Evolutionary conservation across 208 protist species (phyloP), one percentile per base, ranked within the genome.

Genomic region (Leptomonas seymouri): DNA sequence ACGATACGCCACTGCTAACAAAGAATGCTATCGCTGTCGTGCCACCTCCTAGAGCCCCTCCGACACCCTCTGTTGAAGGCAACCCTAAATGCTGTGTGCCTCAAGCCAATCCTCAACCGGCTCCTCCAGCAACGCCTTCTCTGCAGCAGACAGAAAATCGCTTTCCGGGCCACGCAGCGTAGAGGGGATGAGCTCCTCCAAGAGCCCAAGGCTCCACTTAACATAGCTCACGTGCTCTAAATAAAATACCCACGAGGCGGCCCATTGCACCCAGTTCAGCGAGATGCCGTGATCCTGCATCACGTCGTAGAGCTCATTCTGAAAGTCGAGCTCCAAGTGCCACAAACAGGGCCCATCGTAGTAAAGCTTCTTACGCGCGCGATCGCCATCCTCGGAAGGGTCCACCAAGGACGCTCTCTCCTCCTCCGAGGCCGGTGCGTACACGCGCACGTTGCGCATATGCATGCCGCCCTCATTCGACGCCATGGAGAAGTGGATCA

Each of bases 371-470:
- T 81, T 76, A 6, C 88, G 85, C 55, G 78, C 74, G 66, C 72
- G 78, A 39, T 68, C 70, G 11, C 81, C 85, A 50, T 93, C 81
- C 46, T 84, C 81, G 20, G 79, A 84, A 0, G 65, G 74, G 28
- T 75, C 74, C 12, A 86, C 7, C 21, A 89, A 28, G 28, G 61
- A 45, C 23, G 46, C 48, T 14, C 49, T 57, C 60, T 80, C 57
- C 53, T 63, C 71, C n/a, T 50, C 16, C 8, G 68, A 55, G 41
- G 18, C 44, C 12, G 51, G 56, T 25, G 56, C 76, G 75, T 96
- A 96, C 41, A 82, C 84, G n/a, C 90, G 87, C 20, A 92, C 83
- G 78, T 96, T 96, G 49, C 87, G 85, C 83, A 93, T 91, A 80
- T 96, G 85, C 87, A 96, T 91, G 0, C 85, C 85, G 21, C 86